Conservation (phyloP, 2,329 filamentous ascomycete genomes). For the Penicillium brevicompactum region DNA sequence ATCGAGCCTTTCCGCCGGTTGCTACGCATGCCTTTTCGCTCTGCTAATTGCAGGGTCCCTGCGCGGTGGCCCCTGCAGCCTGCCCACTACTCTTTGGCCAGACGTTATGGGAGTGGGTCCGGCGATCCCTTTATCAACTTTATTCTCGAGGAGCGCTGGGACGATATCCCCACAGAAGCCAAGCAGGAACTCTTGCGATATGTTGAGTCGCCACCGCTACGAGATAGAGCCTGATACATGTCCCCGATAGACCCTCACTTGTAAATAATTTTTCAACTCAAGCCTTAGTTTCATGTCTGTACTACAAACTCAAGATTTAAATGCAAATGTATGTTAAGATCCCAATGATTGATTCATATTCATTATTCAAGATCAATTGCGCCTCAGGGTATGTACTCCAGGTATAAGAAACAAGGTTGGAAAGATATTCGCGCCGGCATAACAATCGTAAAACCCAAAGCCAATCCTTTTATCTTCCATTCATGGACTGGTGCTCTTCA, state of each 20-base stretch:
- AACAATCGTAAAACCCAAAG: conserved; percentile 7
- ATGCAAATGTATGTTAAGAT: not conserved
- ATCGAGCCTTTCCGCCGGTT: conserved; percentile 36
- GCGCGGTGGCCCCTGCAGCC: conserved; percentile 36
- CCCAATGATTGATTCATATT: not conserved
- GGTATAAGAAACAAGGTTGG: not conserved
- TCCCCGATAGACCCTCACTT: not conserved
- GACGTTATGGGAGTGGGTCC: conserved; percentile 28
- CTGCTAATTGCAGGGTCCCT: conserved; percentile 34
- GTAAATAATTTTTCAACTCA: not conserved
- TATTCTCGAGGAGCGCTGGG: conserved; percentile 37
- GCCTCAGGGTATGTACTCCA: conserved; percentile 7
- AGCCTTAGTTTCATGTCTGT: not conserved
- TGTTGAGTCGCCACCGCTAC: not conserved
- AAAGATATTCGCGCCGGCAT: conserved; percentile 1
- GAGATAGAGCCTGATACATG: not conserved
- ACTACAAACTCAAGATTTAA: not conserved
- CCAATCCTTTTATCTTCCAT: not conserved
- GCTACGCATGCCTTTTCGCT: conserved; percentile 33
- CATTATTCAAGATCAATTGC: not conserved
- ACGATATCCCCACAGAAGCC: conserved; percentile 29
- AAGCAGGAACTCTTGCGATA: conserved; percentile 29
- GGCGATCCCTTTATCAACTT: conserved; percentile 39
- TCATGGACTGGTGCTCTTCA: not conserved
- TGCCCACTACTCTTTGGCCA: conserved; percentile 34